Evolutionary conservation across 192 early-diverging fungal genomes (phyloP).

Genomic region (Coemansia sp.): DNA sequence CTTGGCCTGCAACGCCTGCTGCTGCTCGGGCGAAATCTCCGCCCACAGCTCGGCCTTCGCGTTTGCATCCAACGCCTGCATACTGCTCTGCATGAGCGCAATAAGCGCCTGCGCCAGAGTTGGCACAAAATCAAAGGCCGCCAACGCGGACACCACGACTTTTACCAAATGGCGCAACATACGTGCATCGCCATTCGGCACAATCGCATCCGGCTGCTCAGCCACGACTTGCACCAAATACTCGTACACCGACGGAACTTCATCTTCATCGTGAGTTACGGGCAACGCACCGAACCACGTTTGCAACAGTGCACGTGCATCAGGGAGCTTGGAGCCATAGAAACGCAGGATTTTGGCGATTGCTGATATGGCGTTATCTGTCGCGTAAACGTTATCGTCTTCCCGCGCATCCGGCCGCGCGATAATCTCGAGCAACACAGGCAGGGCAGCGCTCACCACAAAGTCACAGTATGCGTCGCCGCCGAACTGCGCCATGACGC

Average conservation of each 20-base stretch:
- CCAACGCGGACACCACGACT: constrained; percentile 36
- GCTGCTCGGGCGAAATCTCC: constrained; percentile 42
- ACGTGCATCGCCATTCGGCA: constrained; percentile 9
- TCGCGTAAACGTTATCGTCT: constrained; percentile 78
- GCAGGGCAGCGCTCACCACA: constrained; percentile 67
- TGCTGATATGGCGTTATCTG: constrained; percentile 92
- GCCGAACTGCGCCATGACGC: constrained; percentile 87
- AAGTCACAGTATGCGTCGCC: constrained; percentile 78
- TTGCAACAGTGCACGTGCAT: constrained; percentile 61
- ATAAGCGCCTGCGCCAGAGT: constrained; percentile 40
- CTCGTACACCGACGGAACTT: constrained; percentile 74
- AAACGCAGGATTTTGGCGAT: constrained; percentile 84
- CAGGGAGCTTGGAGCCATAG: constrained; percentile 58
- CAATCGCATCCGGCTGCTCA: constrained; percentile 46
- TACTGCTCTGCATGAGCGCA: constrained; percentile 19
- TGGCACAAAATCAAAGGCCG: constrained; percentile 21
- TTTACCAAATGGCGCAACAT: constrained; percentile 43
- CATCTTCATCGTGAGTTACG: constrained; percentile 84
- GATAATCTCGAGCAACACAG: constrained; percentile 71
- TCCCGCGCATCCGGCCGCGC: constrained; percentile 63
- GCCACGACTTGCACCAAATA: constrained; percentile 70
- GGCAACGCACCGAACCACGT: constrained; percentile 83
- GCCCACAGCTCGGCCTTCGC: constrained; percentile 39
- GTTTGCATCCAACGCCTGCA: constrained; percentile 31
- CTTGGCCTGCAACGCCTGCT: constrained; percentile 40